Conservation (phyloP, 2,329 filamentous ascomycete genomes). For the Aspergillus tubingensis region DNA sequence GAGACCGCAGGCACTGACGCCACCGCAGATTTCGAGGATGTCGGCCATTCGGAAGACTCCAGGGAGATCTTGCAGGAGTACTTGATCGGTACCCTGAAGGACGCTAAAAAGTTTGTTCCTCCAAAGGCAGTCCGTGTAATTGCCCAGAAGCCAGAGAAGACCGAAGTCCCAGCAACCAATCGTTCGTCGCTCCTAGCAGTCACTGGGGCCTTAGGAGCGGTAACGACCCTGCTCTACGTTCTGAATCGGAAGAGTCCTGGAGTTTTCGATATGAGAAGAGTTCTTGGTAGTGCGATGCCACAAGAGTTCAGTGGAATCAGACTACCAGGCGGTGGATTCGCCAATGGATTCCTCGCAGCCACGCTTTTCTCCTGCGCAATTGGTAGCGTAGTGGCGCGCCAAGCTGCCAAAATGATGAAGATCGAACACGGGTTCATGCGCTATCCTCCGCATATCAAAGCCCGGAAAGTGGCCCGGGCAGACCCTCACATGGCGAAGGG, state of each 20-base stretch:
- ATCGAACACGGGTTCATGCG: constrained; percentile 30
- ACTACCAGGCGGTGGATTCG: constrained; percentile 23
- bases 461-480: constrained; percentile 39
- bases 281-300: background rate
- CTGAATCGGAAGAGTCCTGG: constrained; percentile 13
- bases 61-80: constrained; percentile 41
- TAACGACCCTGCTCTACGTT: constrained; percentile 40
- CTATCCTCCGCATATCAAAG: constrained; percentile 44
- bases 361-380: constrained; percentile 18
- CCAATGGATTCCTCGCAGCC: constrained; percentile 25
- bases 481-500: constrained; percentile 48
- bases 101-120: constrained; percentile 21
- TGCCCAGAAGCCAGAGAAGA: constrained; percentile 14
- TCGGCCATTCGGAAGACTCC: constrained; percentile 49
- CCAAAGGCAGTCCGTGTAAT: constrained; percentile 26
- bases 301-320: constrained; percentile 6
- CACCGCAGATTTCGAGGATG: constrained; percentile 43
- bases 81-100: constrained; percentile 38
- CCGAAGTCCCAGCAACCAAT: constrained; percentile 11
- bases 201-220: constrained; percentile 20
- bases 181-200: constrained; percentile 34
- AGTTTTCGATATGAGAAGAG: background rate
- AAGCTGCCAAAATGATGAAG: constrained; percentile 23
- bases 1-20: constrained; percentile 46
- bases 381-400: constrained; percentile 14